phyloP scores from a whole-genome alignment of 345 rosid species.

The Schrenkiella parvula region DNA sequence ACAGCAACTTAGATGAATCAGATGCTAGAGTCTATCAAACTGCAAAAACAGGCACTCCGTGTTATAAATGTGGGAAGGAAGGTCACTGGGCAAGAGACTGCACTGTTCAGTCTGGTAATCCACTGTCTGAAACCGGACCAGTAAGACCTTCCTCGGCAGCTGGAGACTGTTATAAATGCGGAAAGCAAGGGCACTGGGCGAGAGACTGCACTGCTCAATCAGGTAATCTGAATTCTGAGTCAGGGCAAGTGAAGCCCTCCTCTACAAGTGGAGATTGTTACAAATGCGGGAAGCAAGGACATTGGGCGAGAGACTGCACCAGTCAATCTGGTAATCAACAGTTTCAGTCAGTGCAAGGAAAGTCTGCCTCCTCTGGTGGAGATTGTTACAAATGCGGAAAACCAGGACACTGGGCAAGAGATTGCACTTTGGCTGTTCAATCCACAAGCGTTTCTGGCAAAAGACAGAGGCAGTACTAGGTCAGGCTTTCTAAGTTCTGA shows the following conservation, averaged over 20 bases:
- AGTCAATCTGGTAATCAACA: conserved; percentile 22
- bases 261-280: conserved; percentile 35
- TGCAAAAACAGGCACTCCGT: conserved; percentile 36
- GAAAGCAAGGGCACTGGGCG: conserved; percentile 50
- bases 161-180: conserved; percentile 17
- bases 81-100: conserved; percentile 57
- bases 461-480: conserved; percentile 32
- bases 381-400: conserved; percentile 44
- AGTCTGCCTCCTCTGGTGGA: conserved; percentile 20
- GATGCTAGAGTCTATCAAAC: conserved; percentile 22
- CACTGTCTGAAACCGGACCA: neutral
- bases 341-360: conserved; percentile 24
- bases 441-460: conserved; percentile 9
- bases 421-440: conserved; percentile 39
- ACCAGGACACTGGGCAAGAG: conserved; percentile 62
- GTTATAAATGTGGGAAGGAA: conserved; percentile 45
- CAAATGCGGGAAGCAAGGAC: conserved; percentile 50
- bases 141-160: conserved; percentile 13
- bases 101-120: conserved; percentile 17
- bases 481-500: conserved; percentile 1
- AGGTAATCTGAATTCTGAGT: neutral
- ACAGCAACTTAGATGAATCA: conserved; percentile 2
- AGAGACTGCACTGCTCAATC: conserved; percentile 41
- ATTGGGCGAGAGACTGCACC: conserved; percentile 51
- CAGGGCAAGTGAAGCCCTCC: conserved; percentile 17